Evolutionary conservation across 2,329 filamentous ascomycete species (phyloP).

Genomic region (Chlorencoelia australis): DNA sequence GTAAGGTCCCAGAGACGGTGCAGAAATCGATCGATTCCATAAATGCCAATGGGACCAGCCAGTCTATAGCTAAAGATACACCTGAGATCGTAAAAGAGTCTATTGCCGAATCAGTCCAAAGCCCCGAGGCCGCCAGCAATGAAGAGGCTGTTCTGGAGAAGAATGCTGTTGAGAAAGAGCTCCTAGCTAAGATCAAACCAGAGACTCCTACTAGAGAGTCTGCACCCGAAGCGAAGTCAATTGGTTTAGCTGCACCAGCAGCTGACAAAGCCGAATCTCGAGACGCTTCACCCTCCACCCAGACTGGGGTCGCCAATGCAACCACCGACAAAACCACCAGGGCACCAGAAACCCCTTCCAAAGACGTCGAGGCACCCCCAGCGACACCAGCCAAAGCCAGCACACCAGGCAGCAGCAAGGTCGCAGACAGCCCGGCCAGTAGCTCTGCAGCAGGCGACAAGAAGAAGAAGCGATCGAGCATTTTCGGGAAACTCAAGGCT

Average conservation of each 20-base stretch:
- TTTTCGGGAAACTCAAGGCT: constrained; percentile 39
- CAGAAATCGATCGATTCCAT: constrained; percentile 42
- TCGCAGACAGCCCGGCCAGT: constrained; percentile 17
- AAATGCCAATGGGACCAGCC: constrained; percentile 33
- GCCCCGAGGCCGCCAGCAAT: constrained; percentile 63
- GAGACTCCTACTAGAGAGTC: constrained; percentile 23
- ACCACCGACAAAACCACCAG: constrained; percentile 14
- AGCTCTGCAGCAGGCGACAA: constrained; percentile 21
- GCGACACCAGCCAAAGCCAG: constrained; percentile 16
- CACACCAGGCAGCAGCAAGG: constrained; percentile 19
- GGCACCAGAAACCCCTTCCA: constrained; percentile 13
- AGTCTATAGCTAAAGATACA: constrained; percentile 39
- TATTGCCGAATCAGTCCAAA: constrained; percentile 45
- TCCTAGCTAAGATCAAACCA: constrained; percentile 53
- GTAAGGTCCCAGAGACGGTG: constrained; percentile 43
- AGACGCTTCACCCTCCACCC: constrained; percentile 17
- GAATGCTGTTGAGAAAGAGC: constrained; percentile 61
- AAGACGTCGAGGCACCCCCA: constrained; percentile 11
- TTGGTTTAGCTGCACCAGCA: constrained; percentile 6
- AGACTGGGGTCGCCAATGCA: constrained; percentile 18
- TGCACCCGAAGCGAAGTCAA: constrained; percentile 19
- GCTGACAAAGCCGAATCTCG: constrained; percentile 17
- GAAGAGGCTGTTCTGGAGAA: constrained; percentile 64
- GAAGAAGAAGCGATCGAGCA: constrained; percentile 29
- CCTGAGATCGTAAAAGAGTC: constrained; percentile 48